Base-by-base conservation (phyloP, 345 rosid species). In the Euphorbia tirucalli region DNA sequence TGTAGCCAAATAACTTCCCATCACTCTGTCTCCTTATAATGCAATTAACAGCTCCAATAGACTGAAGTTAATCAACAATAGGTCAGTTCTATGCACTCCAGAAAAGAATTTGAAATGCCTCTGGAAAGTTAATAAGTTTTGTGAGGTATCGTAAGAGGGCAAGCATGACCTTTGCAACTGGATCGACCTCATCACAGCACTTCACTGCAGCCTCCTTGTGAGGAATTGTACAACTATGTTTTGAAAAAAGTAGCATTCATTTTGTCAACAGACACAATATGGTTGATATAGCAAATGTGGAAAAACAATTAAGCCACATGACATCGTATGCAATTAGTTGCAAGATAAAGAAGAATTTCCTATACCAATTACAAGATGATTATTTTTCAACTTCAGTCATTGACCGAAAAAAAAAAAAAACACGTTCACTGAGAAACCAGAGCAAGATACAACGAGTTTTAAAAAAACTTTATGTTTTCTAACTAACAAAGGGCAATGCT, bases 31-130 rank as follows among this genome's bases (percentile, higher is more conserved):
- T 85, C 83, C 93, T 88, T 57, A 90, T 58, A 68, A 95, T 81
- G 84, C 95, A 92, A 81, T 89, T 95, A 79, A 87, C 96, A 82
- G 99, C 99, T 81, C 97, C 99, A 68, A 95, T 92, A 49, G 92
- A 88, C 99, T 95, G 90, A 50, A 73, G 62, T 69, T 61, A 61
- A 66, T 65, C 35, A 75, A 76, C 61, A 80, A 69, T 44, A 65
- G 44, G 70, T 50, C 68, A 72, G 78, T n/a, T 28, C 14, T 35
- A 10, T 22, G 24, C 25, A 52, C 24, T 50, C 18, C 22, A 19
- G n/a, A 18, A 61, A 76, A 61, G 41, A 66, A 64, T 65, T 54
- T 59, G 37, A 39, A 70, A n/a, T n/a, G 63, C 21, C 41, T 37
- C 46, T 10, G 25, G 21, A 35, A 32, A 52, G 11, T 28, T 27